phyloP scores from a whole-genome alignment of 2,329 filamentous ascomycete species.

The Alternaria sp. region DNA sequence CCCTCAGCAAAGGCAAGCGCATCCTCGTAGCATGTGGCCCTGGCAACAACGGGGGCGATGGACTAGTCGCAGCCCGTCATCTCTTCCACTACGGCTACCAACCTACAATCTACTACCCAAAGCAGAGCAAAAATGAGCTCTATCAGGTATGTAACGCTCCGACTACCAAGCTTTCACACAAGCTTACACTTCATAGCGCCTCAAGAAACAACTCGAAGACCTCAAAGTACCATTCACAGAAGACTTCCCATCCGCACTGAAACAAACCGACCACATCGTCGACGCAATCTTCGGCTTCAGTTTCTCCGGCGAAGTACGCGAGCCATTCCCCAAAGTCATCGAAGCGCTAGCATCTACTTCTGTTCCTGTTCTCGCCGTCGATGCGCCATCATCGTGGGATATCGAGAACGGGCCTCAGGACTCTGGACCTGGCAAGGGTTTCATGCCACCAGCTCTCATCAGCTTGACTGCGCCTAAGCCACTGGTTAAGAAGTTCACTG shows the following conservation, averaged over 20 bases:
- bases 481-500: conserved; percentile 80
- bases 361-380: conserved; percentile 83
- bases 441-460: conserved; percentile 80
- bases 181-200: conserved; percentile 61
- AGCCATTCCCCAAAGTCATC: conserved; percentile 87
- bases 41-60: conserved; percentile 81
- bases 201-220: conserved; percentile 83
- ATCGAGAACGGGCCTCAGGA: conserved; percentile 84
- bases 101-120: conserved; percentile 90
- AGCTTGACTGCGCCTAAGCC: conserved; percentile 95
- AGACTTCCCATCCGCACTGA: conserved; percentile 74
- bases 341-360: conserved; percentile 73
- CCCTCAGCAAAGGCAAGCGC: conserved; percentile 70
- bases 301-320: conserved; percentile 89
- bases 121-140: conserved; percentile 86
- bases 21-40: conserved; percentile 92
- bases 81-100: conserved; percentile 90
- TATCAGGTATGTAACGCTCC: conserved; percentile 67
- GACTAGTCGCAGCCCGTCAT: conserved; percentile 91
- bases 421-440: conserved; percentile 77
- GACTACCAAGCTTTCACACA: too few species aligned
- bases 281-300: conserved; percentile 97
- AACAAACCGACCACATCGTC: conserved; percentile 77
- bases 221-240: conserved; percentile 82
- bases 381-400: conserved; percentile 93